These are phyloP conservation scores for Coemansia sp. DNA, from an alignment of 192 early-diverging fungal species.

Conservation along the genomic window DNA sequence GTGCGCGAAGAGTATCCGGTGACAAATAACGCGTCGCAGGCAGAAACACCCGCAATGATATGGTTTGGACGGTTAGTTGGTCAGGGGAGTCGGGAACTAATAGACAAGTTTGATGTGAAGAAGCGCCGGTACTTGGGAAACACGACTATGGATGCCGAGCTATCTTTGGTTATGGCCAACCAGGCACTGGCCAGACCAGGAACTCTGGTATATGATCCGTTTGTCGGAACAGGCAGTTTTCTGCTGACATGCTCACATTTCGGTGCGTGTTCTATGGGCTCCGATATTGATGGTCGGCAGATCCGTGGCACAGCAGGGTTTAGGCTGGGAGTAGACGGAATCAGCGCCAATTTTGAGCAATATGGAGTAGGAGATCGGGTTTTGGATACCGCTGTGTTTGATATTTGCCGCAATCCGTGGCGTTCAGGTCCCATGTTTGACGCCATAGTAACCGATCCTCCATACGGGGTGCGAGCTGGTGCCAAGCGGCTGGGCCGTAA, in stretches of 20 bases:
- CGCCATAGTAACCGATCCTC: constrained; percentile 92
- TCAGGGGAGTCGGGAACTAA: constrained; percentile 61
- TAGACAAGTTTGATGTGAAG: constrained; percentile 90
- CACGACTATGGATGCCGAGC: constrained; percentile 97
- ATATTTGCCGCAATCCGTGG: constrained; percentile 87
- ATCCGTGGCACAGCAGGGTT: constrained; percentile 77
- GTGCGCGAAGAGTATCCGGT: constrained; percentile 71
- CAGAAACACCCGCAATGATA: constrained; percentile 12
- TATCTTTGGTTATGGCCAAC: constrained; percentile 96
- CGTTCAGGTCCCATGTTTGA: constrained; percentile 65
- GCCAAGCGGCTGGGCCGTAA: constrained; percentile 85
- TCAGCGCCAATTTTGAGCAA: constrained; percentile 80
- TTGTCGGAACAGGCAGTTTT: constrained; percentile 95
- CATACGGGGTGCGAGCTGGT: constrained; percentile 96
- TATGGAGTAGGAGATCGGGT: constrained; percentile 73
- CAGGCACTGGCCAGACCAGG: constrained; percentile 76
- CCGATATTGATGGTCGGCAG: constrained; percentile 97
- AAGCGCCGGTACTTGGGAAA: constrained; percentile 93
- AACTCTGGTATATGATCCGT: constrained; percentile 88
- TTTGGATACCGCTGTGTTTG: constrained; percentile 79
- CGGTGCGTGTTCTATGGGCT: constrained; percentile 86
- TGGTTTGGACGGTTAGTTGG: constrained; percentile 76
- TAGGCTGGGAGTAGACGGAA: constrained; percentile 43
- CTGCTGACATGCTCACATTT: constrained; percentile 92
- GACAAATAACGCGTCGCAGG: too few relatives aligned